Base-by-base conservation (phyloP, 345 rosid genomes). In the Lepidium aucheri region DNA sequence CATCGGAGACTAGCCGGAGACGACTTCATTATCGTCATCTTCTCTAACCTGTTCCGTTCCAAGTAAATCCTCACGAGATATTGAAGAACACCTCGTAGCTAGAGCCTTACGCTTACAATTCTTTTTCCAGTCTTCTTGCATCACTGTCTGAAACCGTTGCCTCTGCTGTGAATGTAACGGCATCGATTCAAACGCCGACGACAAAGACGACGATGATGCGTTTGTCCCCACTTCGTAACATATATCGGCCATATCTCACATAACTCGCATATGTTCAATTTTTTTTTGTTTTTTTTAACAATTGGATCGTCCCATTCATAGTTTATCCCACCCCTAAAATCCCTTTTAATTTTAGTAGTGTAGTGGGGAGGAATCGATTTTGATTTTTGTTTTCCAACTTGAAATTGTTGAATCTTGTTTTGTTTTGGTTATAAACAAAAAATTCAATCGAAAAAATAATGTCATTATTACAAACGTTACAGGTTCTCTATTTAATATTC, bases 141-240 rank as follows among this genome's bases (percentile, higher is more conserved):
- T 49, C 76, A 9, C 63, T 12, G 50, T 54, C 10, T 38, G 14
- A 52, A 81, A 71, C 77, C 86, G 74, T 39, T 83, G 73, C 53
- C 85, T 78, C 69, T 89, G 68, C 11, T 85, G 80, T 0, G 76
- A 81, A 22, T 70, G 73, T 22, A 39, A 45, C 3, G 81, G 59
- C 55, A 57, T 75, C 8, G 76, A 41, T 52, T 73, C 69, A 36
- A 76, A 65, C 61, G 61, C 43, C 55, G 72, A 69, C 17, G 67
- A 7, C 4, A 6, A 24, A 24, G 26, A 26, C 30, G 30, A 26
- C 6, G 75, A 44, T 10, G 81, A 75, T 33, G 68, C 70, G 5
- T 82, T 80, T 14, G 76, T 80, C 52, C 70, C 76, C 12, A 83
- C 70, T 33, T 81, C 85, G 43, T 79, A 73, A 62, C 81, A 86